Evolutionary conservation across 1,284 basidiomycete genomes (phyloP), one percentile per base, ranked within the genome.

Genomic region (Boletus sp.): DNA sequence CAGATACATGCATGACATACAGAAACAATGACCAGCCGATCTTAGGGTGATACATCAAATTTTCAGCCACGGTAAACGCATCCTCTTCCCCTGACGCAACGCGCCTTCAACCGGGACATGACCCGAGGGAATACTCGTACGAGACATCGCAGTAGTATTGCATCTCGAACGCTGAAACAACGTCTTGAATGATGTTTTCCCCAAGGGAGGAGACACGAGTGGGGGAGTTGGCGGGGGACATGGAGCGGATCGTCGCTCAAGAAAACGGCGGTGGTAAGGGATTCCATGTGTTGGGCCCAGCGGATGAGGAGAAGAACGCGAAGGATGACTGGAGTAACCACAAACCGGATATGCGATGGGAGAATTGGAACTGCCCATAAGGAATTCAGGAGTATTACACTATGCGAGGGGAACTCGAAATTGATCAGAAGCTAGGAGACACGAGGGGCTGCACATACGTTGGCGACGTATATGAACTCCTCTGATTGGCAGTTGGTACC

Each of bases 41-140:
- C 53, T 27, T 29, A 57, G 35, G 50, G 41, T 8, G 37, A 51
- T 63, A 69, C 37, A 58, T 71, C 59, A 74, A 35, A 71, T 60
- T 61, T 61, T 73, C 53, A 72, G 49, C 70, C 73, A 74, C 44
- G 67, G 65, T 12, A 74, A 57, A 57, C 68, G 70, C 37, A 65
- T 59, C 50, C 70, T 71, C 63, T 70, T 73, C 39, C 68, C 68
- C 51, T 62, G 72, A 53, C 67, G 64, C 41, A 68, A 33, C 27
- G 46, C 45, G 41, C 54, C 67, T 36, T 69, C 68, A 44, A 66
- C 57, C 29, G 70, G 67, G 35, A 55, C 54, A 47, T 67, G 67
- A 13, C 53, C 39, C 13, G 57, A 51, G n/a, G 71, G 57, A 33
- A 66, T 61, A 16, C 46, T 57, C 27, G 63, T 44, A 56, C 53